A percentile compares a stretch with the other conserved stretches of the same genome.
phyloP scores from a whole-genome alignment of 1,284 basidiomycete species.

The Marasmius sp. region DNA sequence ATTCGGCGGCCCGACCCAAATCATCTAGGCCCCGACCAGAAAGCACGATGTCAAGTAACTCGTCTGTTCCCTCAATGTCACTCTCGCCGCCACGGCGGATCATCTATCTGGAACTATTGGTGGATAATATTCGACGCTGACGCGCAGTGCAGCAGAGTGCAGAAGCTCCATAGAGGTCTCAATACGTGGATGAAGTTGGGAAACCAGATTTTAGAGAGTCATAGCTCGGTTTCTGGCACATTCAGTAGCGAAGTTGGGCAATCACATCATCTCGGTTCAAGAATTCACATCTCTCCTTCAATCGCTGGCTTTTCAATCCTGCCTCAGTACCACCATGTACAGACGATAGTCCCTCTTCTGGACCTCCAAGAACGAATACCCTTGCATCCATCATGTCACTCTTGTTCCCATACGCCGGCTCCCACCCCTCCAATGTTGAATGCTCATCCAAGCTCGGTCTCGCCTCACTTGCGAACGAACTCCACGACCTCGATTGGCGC shows the following conservation, averaged over 20 bases:
- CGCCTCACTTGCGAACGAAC: neutral
- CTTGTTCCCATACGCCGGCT: neutral
- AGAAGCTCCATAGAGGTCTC: too few relatives aligned
- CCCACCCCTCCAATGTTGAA: neutral
- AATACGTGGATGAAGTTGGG: too few relatives aligned
- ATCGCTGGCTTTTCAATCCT: neutral
- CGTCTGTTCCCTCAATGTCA: too few relatives aligned
- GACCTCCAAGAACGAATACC: neutral
- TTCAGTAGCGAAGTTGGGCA: constrained; percentile 1
- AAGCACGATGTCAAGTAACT: too few relatives aligned
- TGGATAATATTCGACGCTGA: too few relatives aligned
- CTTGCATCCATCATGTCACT: neutral
- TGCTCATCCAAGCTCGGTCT: neutral
- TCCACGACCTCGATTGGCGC: neutral
- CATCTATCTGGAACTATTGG: too few relatives aligned
- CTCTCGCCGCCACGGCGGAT: too few relatives aligned
- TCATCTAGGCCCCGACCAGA: too few relatives aligned
- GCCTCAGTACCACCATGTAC: neutral
- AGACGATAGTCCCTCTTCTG: neutral
- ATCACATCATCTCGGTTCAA: neutral
- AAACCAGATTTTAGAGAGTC: too few relatives aligned
- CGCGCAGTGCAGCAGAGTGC: too few relatives aligned
- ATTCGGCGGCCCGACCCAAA: too few relatives aligned
- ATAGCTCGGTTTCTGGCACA: too few relatives aligned
- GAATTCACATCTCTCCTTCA: constrained; percentile 1